Evolutionary conservation across 768 basidiomycete genomes (phyloP).

Genomic region (Auricularia cornea): DNA sequence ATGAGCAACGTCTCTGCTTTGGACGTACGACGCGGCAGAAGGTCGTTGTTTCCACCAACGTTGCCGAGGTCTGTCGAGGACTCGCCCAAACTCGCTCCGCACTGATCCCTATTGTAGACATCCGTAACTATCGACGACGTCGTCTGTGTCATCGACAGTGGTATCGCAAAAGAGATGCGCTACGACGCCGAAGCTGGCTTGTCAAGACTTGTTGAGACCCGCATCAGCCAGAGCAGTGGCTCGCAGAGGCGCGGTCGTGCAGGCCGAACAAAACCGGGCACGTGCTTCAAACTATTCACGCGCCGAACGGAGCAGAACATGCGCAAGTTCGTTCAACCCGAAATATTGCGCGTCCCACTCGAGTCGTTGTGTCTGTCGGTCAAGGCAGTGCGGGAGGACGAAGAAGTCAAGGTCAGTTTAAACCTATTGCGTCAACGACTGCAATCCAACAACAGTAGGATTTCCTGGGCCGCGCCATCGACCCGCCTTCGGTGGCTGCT

Average conservation of each 20-base stretch:
- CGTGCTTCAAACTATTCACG: slow-evolving; percentile 87
- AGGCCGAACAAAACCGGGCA: slow-evolving; percentile 72
- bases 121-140: slow-evolving; percentile 90
- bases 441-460: slow-evolving; percentile 33
- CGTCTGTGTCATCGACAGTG: slow-evolving; percentile 74
- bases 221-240: slow-evolving; percentile 71
- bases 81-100: not conserved
- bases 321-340: slow-evolving; percentile 69
- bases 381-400: slow-evolving; percentile 68
- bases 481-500: slow-evolving; percentile 68
- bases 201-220: slow-evolving; percentile 68
- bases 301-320: slow-evolving; percentile 60
- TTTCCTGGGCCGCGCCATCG: slow-evolving; percentile 67
- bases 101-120: slow-evolving; percentile 39
- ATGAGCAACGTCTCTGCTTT: slow-evolving; percentile 79
- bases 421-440: slow-evolving; percentile 7
- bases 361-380: slow-evolving; percentile 76
- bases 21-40: slow-evolving; percentile 58
- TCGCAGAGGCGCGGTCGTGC: slow-evolving; percentile 84
- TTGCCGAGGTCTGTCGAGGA: slow-evolving; percentile 61
- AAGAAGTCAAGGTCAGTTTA: slow-evolving; percentile 59
- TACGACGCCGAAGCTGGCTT: slow-evolving; percentile 63
- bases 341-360: slow-evolving; percentile 80
- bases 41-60: slow-evolving; percentile 83
- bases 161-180: slow-evolving; percentile 78